phyloP scores from a whole-genome alignment of 1,284 basidiomycete species.

The Takashimella koratensis region DNA sequence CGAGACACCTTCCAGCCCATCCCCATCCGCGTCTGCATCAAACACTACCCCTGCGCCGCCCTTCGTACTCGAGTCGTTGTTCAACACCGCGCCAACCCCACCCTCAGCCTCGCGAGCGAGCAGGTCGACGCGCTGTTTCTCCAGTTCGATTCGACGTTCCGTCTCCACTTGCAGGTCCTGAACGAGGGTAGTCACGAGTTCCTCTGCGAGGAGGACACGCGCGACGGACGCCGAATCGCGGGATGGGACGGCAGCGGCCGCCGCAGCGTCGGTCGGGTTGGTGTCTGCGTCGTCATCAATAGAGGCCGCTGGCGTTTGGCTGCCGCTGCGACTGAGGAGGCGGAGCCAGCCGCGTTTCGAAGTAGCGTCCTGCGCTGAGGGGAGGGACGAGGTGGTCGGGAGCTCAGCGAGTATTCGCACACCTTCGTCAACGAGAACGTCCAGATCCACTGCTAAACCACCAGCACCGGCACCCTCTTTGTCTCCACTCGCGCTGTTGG shows the following conservation, averaged over 20 bases:
- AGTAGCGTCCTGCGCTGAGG: constrained; percentile 48
- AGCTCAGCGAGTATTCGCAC: constrained; percentile 61
- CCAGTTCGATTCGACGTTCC: constrained; percentile 57
- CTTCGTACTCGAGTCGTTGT: too few species aligned
- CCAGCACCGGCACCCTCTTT: constrained; percentile 18
- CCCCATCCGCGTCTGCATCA: constrained; percentile 13
- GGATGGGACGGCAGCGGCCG: constrained; percentile 2
- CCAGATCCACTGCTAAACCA: constrained; percentile 20
- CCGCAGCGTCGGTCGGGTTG: neutral
- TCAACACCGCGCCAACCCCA: constrained; percentile 17
- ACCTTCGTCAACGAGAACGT: constrained; percentile 53
- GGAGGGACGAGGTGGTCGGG: neutral
- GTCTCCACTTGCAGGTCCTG: constrained; percentile 65
- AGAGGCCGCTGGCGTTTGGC: constrained; percentile 3
- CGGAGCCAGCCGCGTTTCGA: neutral
- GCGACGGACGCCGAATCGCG: constrained; percentile 49
- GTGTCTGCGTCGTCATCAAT: neutral
- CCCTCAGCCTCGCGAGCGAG: constrained; percentile 42
- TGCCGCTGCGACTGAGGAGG: constrained; percentile 4
- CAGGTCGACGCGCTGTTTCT: constrained; percentile 49
- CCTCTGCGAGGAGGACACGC: constrained; percentile 60
- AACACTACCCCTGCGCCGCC: constrained; percentile 9
- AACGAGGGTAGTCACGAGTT: constrained; percentile 59
- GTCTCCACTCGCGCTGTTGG: constrained; percentile 32
- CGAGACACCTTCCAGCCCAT: neutral